Base-by-base conservation (phyloP, 331 rosid species). In the Saraca asoca region DNA sequence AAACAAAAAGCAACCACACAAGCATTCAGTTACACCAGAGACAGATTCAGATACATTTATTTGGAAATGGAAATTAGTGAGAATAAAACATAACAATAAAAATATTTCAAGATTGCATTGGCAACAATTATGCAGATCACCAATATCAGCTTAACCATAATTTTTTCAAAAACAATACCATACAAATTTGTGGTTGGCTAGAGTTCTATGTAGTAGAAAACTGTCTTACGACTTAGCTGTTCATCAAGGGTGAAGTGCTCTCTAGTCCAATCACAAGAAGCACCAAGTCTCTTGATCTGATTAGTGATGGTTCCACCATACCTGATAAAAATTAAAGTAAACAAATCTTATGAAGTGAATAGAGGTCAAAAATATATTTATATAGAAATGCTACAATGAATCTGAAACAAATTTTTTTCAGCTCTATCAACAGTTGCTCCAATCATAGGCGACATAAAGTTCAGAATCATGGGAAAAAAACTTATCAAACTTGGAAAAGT, bases 271-370 rank as follows among this genome's bases (percentile, higher is more conserved):
- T 92, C 98, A 84, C 98, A 92, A 43, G 98, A 92, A 80, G 96
- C 98, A 67, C 98, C 98, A 46, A 92, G 98, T 80, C 98, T 87
- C 88, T 86, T 92, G 52, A 92, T 92, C 88, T 92, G 98, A 78
- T 92, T 92, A 43, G 93, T 63, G 79, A 92, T 92, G 69, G 96
- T 85, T 73, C 96, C 96, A 66, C 96, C 98, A 79, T 87, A 92
- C 79, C 98, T 92, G 75, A 69, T 20, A 62, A 65, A 24, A 46
- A 70, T 67, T 24, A 41, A 66, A 42, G 34, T 64, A 65, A 11
- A 68, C 49, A 51, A 62, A 55, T 9, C 46, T 24, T 20, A 62
- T 14, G 64, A 74, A 48, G 43, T 54, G 37, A 12, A 8, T 51
- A 15, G 44, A 66, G 34, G 14, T 61, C 31, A 51, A 68, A 15